A percentile compares a stretch with the other conserved stretches of the same genome.
Evolutionary conservation across 2,329 filamentous ascomycete species (phyloP).

Genomic region (Botryotinia narcissicola): DNA sequence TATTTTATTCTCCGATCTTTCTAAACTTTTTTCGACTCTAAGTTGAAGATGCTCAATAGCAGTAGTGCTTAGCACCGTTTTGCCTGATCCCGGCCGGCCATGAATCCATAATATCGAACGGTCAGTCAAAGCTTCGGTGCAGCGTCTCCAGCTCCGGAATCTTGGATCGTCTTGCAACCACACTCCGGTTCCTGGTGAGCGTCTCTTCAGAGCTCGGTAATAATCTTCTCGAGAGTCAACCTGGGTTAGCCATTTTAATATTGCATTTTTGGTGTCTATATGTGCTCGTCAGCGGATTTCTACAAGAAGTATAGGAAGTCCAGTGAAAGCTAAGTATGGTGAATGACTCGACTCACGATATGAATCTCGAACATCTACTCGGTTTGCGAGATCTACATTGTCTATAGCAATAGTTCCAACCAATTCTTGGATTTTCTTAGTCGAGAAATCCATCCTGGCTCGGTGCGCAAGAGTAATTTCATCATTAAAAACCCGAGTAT

Average conservation of each 20-base stretch:
- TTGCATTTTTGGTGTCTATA: constrained; percentile 1
- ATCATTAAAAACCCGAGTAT: constrained; percentile 17
- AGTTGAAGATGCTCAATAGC: constrained; percentile 8
- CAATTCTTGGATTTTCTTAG: constrained; percentile 7
- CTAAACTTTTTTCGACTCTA: background rate
- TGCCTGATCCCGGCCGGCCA: constrained; percentile 11
- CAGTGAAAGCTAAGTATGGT: too few species aligned
- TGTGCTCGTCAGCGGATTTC: background rate
- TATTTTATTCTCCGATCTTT: background rate
- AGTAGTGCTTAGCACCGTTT: constrained; percentile 9
- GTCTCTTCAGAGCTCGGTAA: constrained; percentile 7
- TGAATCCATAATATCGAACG: constrained; percentile 7
- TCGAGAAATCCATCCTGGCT: constrained; percentile 5
- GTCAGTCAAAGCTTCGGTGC: background rate
- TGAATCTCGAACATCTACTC: background rate
- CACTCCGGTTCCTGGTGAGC: background rate
- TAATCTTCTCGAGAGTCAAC: constrained; percentile 15
- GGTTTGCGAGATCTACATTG: background rate
- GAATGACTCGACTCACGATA: background rate
- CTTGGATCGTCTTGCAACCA: constrained; percentile 4
- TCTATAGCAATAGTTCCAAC: constrained; percentile 8
- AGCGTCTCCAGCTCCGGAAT: background rate
- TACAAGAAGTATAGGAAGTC: too few species aligned
- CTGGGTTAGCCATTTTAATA: constrained; percentile 16
- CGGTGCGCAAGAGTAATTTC: constrained; percentile 18